phyloP scores from a whole-genome alignment of 1,284 basidiomycete genomes.

The Neolentinus lepideus region DNA sequence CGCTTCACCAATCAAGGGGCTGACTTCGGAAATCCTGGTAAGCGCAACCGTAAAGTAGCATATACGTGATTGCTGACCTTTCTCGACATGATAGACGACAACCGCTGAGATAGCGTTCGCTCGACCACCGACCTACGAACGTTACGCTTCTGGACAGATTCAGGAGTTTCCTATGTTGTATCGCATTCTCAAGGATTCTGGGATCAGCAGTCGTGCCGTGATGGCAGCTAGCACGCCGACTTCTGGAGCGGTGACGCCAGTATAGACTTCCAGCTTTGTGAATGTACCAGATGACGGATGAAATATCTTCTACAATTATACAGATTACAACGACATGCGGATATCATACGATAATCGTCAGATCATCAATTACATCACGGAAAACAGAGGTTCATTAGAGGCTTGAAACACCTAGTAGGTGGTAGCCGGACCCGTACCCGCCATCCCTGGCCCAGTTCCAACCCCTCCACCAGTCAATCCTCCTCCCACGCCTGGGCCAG shows the following conservation, averaged over 20 bases:
- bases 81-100: constrained; percentile 37
- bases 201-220: neutral
- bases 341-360: neutral
- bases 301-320: neutral
- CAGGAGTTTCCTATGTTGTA: neutral
- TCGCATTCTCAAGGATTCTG: neutral
- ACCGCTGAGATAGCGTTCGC: constrained; percentile 53
- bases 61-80: neutral
- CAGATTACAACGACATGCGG: neutral
- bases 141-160: constrained; percentile 38
- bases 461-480: neutral
- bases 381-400: neutral
- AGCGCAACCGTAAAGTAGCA: constrained; percentile 15
- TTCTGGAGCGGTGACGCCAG: neutral
- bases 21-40: constrained; percentile 79
- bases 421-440: neutral
- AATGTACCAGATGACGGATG: no score
- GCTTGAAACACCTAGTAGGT: neutral
- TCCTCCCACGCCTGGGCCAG: neutral
- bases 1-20: constrained; percentile 74
- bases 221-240: neutral
- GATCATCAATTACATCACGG: neutral
- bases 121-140: constrained; percentile 36
- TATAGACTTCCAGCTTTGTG: neutral
- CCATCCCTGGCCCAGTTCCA: neutral